Evolutionary conservation across 2,329 filamentous ascomycete genomes (phyloP), one percentile per base, ranked within the genome.

Genomic region (Calonectria pseudoreteaudii): DNA sequence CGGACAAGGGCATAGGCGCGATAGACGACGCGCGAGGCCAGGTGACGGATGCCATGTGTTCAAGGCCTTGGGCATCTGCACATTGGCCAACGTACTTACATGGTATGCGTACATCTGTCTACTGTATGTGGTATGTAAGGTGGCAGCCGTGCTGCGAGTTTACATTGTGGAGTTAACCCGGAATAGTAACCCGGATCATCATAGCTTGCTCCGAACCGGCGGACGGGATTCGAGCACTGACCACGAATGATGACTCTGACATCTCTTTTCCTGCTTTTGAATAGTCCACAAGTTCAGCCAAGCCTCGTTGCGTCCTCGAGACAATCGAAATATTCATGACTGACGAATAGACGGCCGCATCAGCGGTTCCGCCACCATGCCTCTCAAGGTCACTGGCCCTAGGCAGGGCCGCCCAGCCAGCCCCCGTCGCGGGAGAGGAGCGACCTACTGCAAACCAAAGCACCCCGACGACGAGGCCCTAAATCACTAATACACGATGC

Each of bases 11-110:
- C 47, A 71, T 47, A 64, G 44, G 70, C 70, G 70, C 70, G 70
- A 56, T 72, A 72, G 56, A 64, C 70, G 70, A 71, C 49, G 34
- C 23, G 36, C 34, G 56, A 67, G 50, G 28, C 68, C 60, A 66
- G 44, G 44, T 23, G 52, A 56, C 9, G 52, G 52, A 53, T 65
- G 62, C 69, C 60, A 64, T 64, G 56, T 64, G 50, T 64, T 23
- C 44, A 26, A 50, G 31, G 23, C 31, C 31, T 50, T 56, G 50
- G 56, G 44, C 41, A 52, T 60, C 41, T 62, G 56, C 56, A 38
- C 36, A 62, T 58, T 14, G 58, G 52, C 66, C 53, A 62, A 56
- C 31, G 65, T 41, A 56, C 49, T 30, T 67, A 44, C 47, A 53
- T 67, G 56, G 34, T 36, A 62, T 41, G 20, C 56, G 34, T 60